Conservation (phyloP, 2,329 filamentous ascomycete species). For the Microdochium trichocladiopsis region DNA sequence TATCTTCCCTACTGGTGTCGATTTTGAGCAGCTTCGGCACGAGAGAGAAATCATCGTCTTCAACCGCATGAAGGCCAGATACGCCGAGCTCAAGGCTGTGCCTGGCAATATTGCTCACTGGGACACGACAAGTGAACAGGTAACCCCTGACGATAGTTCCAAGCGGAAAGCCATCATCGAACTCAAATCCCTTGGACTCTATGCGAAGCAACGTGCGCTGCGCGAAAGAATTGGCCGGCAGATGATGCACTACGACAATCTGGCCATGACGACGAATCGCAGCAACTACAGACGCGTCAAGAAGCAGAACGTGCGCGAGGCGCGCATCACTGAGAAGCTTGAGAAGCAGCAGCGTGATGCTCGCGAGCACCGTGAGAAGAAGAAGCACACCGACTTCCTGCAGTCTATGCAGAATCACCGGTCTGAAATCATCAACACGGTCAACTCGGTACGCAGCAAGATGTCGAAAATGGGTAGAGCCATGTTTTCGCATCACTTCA, state of each 20-base stretch:
- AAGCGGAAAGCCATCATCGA: slow-evolving; percentile 92
- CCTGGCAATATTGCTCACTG: slow-evolving; percentile 83
- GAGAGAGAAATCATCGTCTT: slow-evolving; percentile 85
- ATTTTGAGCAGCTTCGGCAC: slow-evolving; percentile 77
- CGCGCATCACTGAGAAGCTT: slow-evolving; percentile 94
- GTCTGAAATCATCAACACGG: slow-evolving; percentile 65
- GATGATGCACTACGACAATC: slow-evolving; percentile 92
- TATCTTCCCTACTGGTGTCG: slow-evolving; percentile 81
- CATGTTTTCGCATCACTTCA: slow-evolving; percentile 85
- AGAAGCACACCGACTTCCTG: slow-evolving; percentile 91
- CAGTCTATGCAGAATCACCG: slow-evolving; percentile 79
- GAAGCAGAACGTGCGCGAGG: slow-evolving; percentile 93
- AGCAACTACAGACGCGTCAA: slow-evolving; percentile 88
- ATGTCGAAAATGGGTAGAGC: slow-evolving; percentile 80
- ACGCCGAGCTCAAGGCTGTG: slow-evolving; percentile 74
- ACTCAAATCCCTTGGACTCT: slow-evolving; percentile 83
- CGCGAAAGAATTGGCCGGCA: slow-evolving; percentile 82
- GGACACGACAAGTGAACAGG: slow-evolving; percentile 65
- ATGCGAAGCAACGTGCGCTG: slow-evolving; percentile 79
- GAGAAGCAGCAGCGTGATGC: slow-evolving; percentile 98
- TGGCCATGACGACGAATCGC: slow-evolving; percentile 95
- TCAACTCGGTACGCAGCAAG: slow-evolving; percentile 62
- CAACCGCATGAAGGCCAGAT: slow-evolving; percentile 81
- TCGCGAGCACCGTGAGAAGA: slow-evolving; percentile 92
- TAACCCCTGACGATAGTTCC: slow-evolving; percentile 68